Evolutionary conservation across 176 grass and related monocot species (phyloP).

Genomic region (Oryza nivara): DNA sequence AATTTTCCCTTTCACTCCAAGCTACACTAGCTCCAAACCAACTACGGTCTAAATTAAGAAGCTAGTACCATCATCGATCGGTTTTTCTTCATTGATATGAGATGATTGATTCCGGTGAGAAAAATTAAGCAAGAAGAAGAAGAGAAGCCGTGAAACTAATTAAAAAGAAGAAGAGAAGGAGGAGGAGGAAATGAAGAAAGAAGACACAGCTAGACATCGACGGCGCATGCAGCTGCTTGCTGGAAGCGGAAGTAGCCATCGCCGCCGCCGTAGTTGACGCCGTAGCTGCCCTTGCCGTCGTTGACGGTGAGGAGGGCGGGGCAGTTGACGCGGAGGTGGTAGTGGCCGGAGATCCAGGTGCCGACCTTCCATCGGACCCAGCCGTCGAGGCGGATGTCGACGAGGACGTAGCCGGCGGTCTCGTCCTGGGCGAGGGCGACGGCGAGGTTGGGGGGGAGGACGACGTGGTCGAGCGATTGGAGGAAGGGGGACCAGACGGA

Average conservation of each 20-base stretch:
- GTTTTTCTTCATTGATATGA: neutral
- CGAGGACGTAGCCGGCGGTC: conserved; percentile 64
- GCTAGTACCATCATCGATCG: neutral
- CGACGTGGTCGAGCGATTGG: conserved; percentile 40
- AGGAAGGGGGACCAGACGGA: conserved; percentile 69
- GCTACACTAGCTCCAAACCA: neutral
- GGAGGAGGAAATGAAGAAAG: neutral
- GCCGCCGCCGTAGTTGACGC: conserved; percentile 36
- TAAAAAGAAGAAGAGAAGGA: neutral
- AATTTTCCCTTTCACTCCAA: conserved; percentile 2
- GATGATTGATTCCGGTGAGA: neutral
- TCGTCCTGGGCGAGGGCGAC: conserved; percentile 55
- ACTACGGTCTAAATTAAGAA: neutral
- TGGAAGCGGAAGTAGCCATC: conserved; percentile 61
- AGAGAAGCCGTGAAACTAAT: neutral
- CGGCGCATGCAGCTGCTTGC: conserved; percentile 44
- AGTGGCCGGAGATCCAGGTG: conserved; percentile 63
- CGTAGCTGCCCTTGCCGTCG: conserved; percentile 35
- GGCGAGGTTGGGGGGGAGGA: conserved; percentile 47
- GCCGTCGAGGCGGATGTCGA: conserved; percentile 61
- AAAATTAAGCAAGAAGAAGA: neutral
- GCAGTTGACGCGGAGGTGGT: conserved; percentile 69
- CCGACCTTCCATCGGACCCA: conserved; percentile 73
- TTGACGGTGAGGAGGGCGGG: conserved; percentile 66
- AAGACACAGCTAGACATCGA: conserved; percentile 47